Percentiles rank a stretch among this genome's conserved stretches.
phyloP scores from a whole-genome alignment of 192 early-diverging fungal species.

The Coemansia guatemalensis region DNA sequence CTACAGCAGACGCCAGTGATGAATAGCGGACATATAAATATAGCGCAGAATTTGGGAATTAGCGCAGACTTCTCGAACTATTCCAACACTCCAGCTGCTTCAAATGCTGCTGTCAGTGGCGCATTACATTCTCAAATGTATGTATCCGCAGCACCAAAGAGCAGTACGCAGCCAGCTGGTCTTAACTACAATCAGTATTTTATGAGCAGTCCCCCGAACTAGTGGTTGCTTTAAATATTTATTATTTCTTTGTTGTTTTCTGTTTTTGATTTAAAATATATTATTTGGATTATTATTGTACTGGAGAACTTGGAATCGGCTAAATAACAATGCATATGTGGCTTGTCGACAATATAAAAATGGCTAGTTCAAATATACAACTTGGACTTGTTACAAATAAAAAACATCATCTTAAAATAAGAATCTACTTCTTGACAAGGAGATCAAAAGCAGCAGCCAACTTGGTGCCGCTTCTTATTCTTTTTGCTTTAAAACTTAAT shows the following conservation, averaged over 20 bases:
- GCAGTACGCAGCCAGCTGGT: background rate
- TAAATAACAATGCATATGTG: no score
- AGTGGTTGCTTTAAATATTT: background rate
- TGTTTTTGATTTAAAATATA: background rate
- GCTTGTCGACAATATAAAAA: no score
- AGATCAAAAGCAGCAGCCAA: no score
- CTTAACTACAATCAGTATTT: background rate
- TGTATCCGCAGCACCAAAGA: background rate
- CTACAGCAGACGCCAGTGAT: background rate
- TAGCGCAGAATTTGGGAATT: background rate
- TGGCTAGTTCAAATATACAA: no score
- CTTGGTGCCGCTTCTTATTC: no score
- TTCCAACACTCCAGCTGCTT: background rate
- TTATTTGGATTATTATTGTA: background rate
- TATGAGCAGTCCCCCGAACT: background rate
- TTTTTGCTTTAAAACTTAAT: no score
- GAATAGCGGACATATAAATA: background rate
- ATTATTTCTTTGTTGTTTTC: background rate
- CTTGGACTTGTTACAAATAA: no score
- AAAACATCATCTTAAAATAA: no score
- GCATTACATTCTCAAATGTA: background rate
- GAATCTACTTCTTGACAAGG: no score
- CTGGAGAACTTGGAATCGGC: no score
- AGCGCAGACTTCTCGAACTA: background rate
- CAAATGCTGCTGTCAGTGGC: background rate